Percentiles rank a stretch among this genome's conserved stretches.
Conservation (phyloP, 75 land plant genomes). For the Pseudotsuga menziesii region DNA sequence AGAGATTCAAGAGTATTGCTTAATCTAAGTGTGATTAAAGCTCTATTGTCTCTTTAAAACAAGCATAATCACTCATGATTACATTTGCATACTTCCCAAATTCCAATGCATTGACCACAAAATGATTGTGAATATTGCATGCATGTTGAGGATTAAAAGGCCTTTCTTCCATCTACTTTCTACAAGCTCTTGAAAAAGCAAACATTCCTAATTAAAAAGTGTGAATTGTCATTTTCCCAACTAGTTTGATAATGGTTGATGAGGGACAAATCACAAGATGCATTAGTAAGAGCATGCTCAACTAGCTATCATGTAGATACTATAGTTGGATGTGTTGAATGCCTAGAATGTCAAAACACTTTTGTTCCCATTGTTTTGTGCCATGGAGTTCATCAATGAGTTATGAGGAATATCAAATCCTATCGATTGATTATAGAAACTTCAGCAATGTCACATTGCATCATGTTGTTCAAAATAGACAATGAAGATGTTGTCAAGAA, state of each 20-base stretch:
- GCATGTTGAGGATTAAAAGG: constrained; percentile 36
- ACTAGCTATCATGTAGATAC: constrained; percentile 21
- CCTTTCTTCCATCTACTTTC: constrained; percentile 47
- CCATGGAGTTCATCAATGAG: constrained; percentile 78
- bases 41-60: not conserved
- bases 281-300: constrained; percentile 32
- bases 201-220: constrained; percentile 39
- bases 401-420: constrained; percentile 61
- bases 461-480: constrained; percentile 43
- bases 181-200: constrained; percentile 45
- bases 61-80: not conserved
- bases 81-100: constrained; percentile 45
- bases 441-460: constrained; percentile 54
- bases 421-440: constrained; percentile 41
- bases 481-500: constrained; percentile 66
- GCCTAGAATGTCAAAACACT: constrained; percentile 59
- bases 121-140: constrained; percentile 56
- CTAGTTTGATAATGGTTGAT: constrained; percentile 65
- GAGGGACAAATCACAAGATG: constrained; percentile 14
- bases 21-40: not conserved
- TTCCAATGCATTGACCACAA: constrained; percentile 78
- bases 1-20: not conserved
- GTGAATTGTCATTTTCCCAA: constrained; percentile 71
- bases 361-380: constrained; percentile 74
- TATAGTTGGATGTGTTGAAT: constrained; percentile 33